Base-by-base conservation (phyloP, 1,284 basidiomycete genomes). In the Heterobasidion annosum region DNA sequence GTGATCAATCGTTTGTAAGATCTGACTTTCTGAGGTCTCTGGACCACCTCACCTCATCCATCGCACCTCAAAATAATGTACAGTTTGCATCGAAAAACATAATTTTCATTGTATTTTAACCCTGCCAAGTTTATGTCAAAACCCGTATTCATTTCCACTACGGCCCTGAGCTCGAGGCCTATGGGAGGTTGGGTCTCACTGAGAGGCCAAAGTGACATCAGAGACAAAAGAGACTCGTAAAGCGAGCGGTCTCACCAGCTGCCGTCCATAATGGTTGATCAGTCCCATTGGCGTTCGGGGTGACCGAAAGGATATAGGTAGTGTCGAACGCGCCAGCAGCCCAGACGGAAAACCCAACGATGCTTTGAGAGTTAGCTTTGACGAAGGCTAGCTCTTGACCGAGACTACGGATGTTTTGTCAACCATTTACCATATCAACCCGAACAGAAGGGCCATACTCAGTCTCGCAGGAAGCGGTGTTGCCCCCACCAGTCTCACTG, bases 401-500 rank as follows among this genome's bases (percentile, higher is more conserved):
- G 19, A 80, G 63, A 52, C 73, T 77, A 55, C 48, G 49, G 32
- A 55, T 25, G 47, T 2, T n/a, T 44, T 46, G 57, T 16, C 51
- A 37, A 37, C 46, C 18, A 33, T 43, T 33, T 34, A 34, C 6
- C 49, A 9, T 10, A 47, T 12, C 16, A 15, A 15, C 45, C 9
- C 18, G 45, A 10, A 34, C 46, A 52, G 42, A 48, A 18, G 25
- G 34, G 25, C 56, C 68, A 37, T 61, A 75, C 73, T 69, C 59
- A 16, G 68, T 70, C 60, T 76, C 71, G 66, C 77, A 79, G 58
- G 73, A 76, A 5, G 69, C 61, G 18, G 76, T 78, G 57, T 78
- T 77, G 56, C 78, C 79, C 51, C 78, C 81, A 35, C 81, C 81
- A 34, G 79, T 81, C 67, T 83, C 81, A 55, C 74, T 76, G 33